Conservation (phyloP, 2,329 filamentous ascomycete genomes). For the Aureobasidium sp. region DNA sequence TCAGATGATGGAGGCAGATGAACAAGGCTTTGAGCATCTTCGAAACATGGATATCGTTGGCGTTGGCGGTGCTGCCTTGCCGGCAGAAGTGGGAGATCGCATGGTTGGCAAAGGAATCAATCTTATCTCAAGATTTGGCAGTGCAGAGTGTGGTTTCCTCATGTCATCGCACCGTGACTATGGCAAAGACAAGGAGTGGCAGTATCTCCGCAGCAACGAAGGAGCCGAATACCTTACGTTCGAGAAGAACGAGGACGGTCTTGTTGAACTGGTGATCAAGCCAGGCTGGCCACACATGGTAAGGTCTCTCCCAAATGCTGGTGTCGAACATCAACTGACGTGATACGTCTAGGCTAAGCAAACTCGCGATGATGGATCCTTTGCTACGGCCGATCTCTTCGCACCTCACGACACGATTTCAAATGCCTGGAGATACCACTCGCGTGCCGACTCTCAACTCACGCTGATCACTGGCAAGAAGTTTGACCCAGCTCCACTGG, state of each 20-base stretch:
- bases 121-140: conserved; percentile 57
- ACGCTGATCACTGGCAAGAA: conserved; percentile 61
- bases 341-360: conserved; percentile 37
- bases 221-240: conserved; percentile 36
- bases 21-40: conserved; percentile 37
- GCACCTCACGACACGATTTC: conserved; percentile 45
- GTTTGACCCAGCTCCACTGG: conserved; percentile 57
- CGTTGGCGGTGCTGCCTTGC: conserved; percentile 56
- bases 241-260: conserved; percentile 37
- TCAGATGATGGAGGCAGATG: conserved; percentile 44
- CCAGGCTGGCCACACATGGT: conserved; percentile 51
- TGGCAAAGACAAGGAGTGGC: conserved; percentile 50
- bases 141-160: conserved; percentile 60
- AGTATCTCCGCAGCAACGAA: conserved; percentile 47
- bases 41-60: conserved; percentile 54
- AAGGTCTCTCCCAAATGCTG: background rate
- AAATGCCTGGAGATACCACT: conserved; percentile 57
- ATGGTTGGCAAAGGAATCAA: conserved; percentile 48
- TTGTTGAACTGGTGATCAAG: conserved; percentile 51
- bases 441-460: conserved; percentile 55
- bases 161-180: conserved; percentile 56
- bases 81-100: conserved; percentile 45
- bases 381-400: conserved; percentile 58
- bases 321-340: background rate
- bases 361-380: conserved; percentile 54